Base-by-base conservation (phyloP, 2,329 filamentous ascomycete species). In the Fusarium anguioides region DNA sequence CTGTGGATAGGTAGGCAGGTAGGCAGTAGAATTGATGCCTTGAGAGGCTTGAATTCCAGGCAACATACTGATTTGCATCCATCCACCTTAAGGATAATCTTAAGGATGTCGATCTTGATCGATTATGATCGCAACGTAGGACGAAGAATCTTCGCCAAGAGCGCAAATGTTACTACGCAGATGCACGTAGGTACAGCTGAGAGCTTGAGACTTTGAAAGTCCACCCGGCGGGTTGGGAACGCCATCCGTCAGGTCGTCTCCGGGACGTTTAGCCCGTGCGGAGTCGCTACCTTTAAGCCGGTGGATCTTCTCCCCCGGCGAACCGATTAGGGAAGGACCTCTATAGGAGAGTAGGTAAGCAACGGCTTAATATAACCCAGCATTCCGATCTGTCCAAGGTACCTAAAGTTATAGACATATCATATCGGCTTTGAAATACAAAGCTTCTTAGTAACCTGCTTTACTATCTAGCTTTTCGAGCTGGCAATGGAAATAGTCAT, bases 281-380 rank as follows among this genome's bases (percentile, higher is more conserved):
- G 46, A 29, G 21, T 39, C 35, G 26, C 33, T 39, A 29, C n/a
- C n/a, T n/a, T n/a, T n/a, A 60, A 52, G 29, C 10, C 21, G 33
- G 39, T 33, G 24, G 26, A 23, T 23, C 35, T 27, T 26, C 44
- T 50, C 15, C n/a, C 41, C 48, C 59, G 51, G 60, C 39, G 33
- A 58, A 20, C 60, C 51, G 36, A 40, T 63, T 64, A 23, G 18
- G 60, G 60, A 63, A 63, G 60, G 60, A 64, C 56, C 40, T 46
- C 23, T 20, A 60, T n/a, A n/a, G n/a, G n/a, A n/a, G n/a, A n/a
- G n/a, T n/a, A n/a, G n/a, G 18, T 35, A 51, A 41, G 45, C 23
- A 53, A 33, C 21, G 26, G 39, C 23, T 21, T 12, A 23, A 31
- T 44, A 31, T 7, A 17, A 4, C 15, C 31, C 7, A 33, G 14